Conservation (phyloP, 2,329 filamentous ascomycete species). For the Xylariaceae sp. region DNA sequence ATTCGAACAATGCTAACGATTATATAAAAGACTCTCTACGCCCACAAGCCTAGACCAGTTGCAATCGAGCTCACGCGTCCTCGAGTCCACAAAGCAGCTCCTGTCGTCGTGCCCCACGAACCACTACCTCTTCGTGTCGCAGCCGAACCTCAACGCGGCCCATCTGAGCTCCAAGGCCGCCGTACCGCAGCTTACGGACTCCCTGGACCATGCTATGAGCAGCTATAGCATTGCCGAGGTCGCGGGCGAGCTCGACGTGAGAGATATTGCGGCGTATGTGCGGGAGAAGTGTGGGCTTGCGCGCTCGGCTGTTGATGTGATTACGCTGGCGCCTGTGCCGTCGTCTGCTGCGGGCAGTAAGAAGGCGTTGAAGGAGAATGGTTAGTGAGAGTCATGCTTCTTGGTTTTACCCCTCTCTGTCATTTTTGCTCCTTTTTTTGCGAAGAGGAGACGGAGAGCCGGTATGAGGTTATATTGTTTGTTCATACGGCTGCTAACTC, state of each 20-base stretch:
- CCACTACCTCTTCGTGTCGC: conserved; percentile 71
- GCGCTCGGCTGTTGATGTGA: conserved; percentile 37
- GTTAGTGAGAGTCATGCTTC: conserved; percentile 31
- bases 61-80: conserved; percentile 44
- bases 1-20: conserved; percentile 3
- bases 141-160: conserved; percentile 65
- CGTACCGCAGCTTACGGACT: conserved; percentile 47
- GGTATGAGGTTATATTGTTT: not conserved
- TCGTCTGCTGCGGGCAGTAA: conserved; percentile 34
- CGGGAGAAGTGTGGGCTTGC: conserved; percentile 42
- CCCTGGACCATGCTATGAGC: conserved; percentile 36
- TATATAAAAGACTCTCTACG: conserved; percentile 22
- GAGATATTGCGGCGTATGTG: conserved; percentile 42
- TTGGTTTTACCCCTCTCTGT: not conserved
- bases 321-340: conserved; percentile 40
- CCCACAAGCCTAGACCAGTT: conserved; percentile 39
- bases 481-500: not conserved
- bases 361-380: conserved; percentile 44
- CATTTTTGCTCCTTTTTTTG: not conserved
- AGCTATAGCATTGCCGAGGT: conserved; percentile 53
- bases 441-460: not conserved
- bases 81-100: conserved; percentile 42
- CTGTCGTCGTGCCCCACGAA: conserved; percentile 66
- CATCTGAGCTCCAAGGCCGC: conserved; percentile 54
- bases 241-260: conserved; percentile 43